Evolutionary conservation across 2,329 filamentous ascomycete genomes (phyloP).

Genomic region (Alternaria burnsii): DNA sequence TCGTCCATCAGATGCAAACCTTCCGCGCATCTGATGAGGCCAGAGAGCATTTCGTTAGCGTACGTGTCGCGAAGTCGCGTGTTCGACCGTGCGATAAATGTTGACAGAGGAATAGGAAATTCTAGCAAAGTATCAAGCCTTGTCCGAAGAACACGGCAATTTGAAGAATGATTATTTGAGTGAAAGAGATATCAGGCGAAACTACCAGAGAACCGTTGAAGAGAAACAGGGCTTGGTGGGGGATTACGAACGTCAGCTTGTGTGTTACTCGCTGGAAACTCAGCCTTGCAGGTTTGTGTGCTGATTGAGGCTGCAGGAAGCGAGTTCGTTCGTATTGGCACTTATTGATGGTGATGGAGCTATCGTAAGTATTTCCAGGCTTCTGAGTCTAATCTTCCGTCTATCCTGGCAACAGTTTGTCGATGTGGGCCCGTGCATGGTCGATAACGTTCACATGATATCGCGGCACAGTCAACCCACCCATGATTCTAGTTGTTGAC

Average conservation of each 20-base stretch:
- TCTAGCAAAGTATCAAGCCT: conserved; percentile 35
- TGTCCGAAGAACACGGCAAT: conserved; percentile 36
- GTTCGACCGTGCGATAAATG: conserved; percentile 17
- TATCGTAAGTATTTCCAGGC: conserved; percentile 46
- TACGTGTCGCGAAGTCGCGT: conserved; percentile 24
- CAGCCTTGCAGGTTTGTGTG: conserved; percentile 4
- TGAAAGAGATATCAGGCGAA: conserved; percentile 43
- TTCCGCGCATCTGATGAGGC: conserved; percentile 50
- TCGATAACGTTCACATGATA: background rate
- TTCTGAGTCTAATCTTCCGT: background rate
- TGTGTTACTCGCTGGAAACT: conserved; percentile 20
- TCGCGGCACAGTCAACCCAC: background rate
- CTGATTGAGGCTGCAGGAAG: conserved; percentile 32
- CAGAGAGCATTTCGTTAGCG: conserved; percentile 46
- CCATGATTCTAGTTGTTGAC: background rate
- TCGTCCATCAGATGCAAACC: conserved; percentile 39
- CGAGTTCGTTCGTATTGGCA: conserved; percentile 56
- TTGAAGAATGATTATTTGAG: conserved; percentile 43
- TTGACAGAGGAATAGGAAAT: conserved; percentile 38
- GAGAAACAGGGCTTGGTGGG: conserved; percentile 28
- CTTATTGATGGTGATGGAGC: conserved; percentile 61
- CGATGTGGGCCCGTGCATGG: background rate
- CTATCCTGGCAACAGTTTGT: background rate
- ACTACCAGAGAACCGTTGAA: conserved; percentile 39
- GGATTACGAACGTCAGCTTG: conserved; percentile 37